These are phyloP conservation scores for Emmonsia crescens DNA, from an alignment of 2,329 filamentous ascomycete species.

Conservation along the genomic window DNA sequence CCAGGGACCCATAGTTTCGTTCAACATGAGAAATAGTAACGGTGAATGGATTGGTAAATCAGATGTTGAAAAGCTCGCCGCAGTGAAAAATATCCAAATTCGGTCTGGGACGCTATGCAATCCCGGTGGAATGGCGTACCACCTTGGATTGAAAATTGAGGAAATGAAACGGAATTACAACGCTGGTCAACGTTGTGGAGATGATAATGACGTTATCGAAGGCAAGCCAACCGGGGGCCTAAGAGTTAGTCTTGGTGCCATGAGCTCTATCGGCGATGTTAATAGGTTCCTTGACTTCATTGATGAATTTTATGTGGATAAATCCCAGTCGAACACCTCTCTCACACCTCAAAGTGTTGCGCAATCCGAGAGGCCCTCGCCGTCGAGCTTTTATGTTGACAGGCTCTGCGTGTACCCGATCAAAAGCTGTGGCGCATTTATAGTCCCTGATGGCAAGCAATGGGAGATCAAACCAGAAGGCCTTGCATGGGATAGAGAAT, in stretches of 20 bases:
- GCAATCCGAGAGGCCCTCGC: not conserved
- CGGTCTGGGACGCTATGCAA: slow-evolving; percentile 87
- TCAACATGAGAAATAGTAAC: slow-evolving; percentile 62
- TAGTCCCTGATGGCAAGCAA: slow-evolving; percentile 48
- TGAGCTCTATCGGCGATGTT: slow-evolving; percentile 72
- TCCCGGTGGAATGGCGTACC: slow-evolving; percentile 69
- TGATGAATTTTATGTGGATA: slow-evolving; percentile 53
- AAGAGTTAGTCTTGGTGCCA: slow-evolving; percentile 75
- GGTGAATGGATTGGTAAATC: slow-evolving; percentile 69
- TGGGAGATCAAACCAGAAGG: slow-evolving; percentile 80
- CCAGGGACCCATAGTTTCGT: slow-evolving; percentile 67
- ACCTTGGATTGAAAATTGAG: slow-evolving; percentile 62
- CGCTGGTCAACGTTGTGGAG: slow-evolving; percentile 72
- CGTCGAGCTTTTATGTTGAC: slow-evolving; percentile 43
- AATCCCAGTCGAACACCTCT: slow-evolving; percentile 13
- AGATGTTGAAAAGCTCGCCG: slow-evolving; percentile 79
- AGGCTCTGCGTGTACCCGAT: slow-evolving; percentile 73
- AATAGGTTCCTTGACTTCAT: slow-evolving; percentile 61
- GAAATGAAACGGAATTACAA: slow-evolving; percentile 81
- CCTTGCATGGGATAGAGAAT: slow-evolving; percentile 88
- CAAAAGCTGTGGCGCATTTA: slow-evolving; percentile 81
- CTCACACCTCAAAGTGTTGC: slow-evolving; percentile 3
- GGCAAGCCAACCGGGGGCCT: slow-evolving; percentile 84
- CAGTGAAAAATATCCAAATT: slow-evolving; percentile 68
- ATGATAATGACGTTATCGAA: slow-evolving; percentile 66